Percentiles rank a stretch among this genome's conserved stretches.
These are phyloP conservation scores for Eucalyptus erythrocorys DNA, from an alignment of 345 rosid species.

Conservation along the genomic window DNA sequence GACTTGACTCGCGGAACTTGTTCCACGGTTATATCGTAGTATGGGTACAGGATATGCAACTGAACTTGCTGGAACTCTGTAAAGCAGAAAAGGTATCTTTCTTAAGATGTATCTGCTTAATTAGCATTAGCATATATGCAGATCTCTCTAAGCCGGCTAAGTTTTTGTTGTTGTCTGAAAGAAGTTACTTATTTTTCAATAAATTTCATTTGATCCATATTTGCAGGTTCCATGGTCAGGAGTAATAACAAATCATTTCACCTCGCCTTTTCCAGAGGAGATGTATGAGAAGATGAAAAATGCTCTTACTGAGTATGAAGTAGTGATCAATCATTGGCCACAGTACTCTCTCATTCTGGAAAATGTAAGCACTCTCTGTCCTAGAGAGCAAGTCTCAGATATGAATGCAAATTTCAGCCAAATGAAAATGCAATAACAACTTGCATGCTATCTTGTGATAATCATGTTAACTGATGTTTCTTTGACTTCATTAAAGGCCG, in stretches of 20 bases:
- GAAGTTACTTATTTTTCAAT: background rate
- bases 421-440: background rate
- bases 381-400: background rate
- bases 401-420: background rate
- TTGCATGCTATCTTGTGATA: background rate
- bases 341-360: slow-evolving; percentile 77
- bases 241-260: slow-evolving; percentile 69
- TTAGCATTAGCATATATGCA: background rate
- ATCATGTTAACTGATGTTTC: background rate
- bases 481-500: slow-evolving; percentile 33
- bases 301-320: slow-evolving; percentile 68
- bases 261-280: slow-evolving; percentile 93
- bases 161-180: background rate
- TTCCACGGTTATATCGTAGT: slow-evolving; percentile 75
- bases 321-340: slow-evolving; percentile 91
- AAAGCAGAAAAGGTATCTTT: slow-evolving; percentile 73
- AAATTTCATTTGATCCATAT: background rate
- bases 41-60: slow-evolving; percentile 96
- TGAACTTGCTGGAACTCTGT: slow-evolving; percentile 80
- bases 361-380: slow-evolving; percentile 39
- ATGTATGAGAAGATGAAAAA: slow-evolving; percentile 78
- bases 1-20: slow-evolving; percentile 69
- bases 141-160: background rate
- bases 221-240: slow-evolving; percentile 83
- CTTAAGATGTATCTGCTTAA: background rate